Conservation (phyloP, 2,329 filamentous ascomycete genomes). For the Periconia macrospinosa region DNA sequence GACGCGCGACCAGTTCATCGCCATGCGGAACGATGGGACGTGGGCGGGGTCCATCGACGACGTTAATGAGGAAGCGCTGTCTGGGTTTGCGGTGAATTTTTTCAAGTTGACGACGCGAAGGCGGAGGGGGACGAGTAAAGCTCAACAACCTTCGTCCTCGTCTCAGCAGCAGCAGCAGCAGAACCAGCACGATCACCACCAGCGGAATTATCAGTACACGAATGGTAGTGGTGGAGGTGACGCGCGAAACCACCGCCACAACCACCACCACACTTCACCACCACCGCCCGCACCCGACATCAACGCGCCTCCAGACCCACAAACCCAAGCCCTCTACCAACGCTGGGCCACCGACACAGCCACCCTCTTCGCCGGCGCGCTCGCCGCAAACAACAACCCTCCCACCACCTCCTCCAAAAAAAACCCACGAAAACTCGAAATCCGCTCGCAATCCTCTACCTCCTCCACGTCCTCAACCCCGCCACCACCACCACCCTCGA, state of each 20-base stretch:
- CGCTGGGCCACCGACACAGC: conserved; percentile 33
- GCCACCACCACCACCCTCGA: conserved; percentile 27
- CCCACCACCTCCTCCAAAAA: conserved; percentile 21
- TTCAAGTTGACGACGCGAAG: conserved; percentile 23
- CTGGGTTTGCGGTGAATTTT: conserved; percentile 34
- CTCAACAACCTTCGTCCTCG: conserved; percentile 7
- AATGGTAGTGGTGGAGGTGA: neutral
- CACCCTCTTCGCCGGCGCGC: conserved; percentile 28
- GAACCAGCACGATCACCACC: too few species aligned
- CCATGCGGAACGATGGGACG: conserved; percentile 35
- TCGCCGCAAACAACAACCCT: conserved; percentile 20
- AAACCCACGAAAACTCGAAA: conserved; percentile 24
- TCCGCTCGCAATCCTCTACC: conserved; percentile 12
- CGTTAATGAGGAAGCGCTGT: conserved; percentile 33
- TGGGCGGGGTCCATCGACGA: conserved; percentile 42
- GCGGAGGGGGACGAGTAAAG: conserved; percentile 13
- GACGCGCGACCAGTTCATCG: conserved; percentile 37
- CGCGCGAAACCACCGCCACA: neutral
- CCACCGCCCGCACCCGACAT: neutral
- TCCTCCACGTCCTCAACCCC: conserved; percentile 25
- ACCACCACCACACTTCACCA: too few species aligned
- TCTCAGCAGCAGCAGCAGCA: too few species aligned
- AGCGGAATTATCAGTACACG: neutral
- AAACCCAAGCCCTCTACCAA: conserved; percentile 29
- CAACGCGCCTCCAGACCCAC: conserved; percentile 18